Conservation (phyloP, 2,329 filamentous ascomycete genomes). For the Sclerotinia borealis region DNA sequence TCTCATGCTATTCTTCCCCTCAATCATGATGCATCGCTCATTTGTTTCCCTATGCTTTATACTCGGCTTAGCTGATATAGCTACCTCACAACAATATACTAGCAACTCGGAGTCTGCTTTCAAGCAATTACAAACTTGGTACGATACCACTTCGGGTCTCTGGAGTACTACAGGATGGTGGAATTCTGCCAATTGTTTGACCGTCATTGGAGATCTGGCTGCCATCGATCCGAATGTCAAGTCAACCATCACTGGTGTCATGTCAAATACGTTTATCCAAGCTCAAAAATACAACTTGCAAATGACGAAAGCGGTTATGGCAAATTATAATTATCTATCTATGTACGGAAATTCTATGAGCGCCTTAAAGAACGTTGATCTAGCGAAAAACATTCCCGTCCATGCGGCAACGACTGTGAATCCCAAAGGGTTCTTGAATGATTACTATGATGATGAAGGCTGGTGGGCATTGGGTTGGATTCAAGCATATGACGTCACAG, state of each 20-base stretch:
- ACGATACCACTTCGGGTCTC: slow-evolving; percentile 52
- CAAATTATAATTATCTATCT: slow-evolving; percentile 22
- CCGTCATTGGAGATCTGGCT: slow-evolving; percentile 48
- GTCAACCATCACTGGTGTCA: slow-evolving; percentile 35
- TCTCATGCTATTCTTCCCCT: background rate
- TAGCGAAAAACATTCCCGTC: background rate
- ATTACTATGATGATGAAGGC: slow-evolving; percentile 54
- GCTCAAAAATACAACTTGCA: slow-evolving; percentile 27
- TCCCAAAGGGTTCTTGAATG: slow-evolving; percentile 42
- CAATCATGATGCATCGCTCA: slow-evolving; percentile 2
- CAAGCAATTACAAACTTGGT: slow-evolving; percentile 52
- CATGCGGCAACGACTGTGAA: slow-evolving; percentile 7
- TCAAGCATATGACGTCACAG: slow-evolving; percentile 49
- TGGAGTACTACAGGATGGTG: slow-evolving; percentile 66
- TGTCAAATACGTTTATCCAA: slow-evolving; percentile 38
- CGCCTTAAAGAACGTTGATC: background rate
- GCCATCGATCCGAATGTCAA: slow-evolving; percentile 33
- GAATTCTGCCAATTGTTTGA: slow-evolving; percentile 65
- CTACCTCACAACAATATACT: slow-evolving; percentile 13
- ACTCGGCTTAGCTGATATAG: slow-evolving; percentile 4
- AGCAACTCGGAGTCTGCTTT: slow-evolving; percentile 32
- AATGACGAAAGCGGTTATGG: slow-evolving; percentile 23
- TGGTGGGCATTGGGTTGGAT: slow-evolving; percentile 61
- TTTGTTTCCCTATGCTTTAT: background rate
- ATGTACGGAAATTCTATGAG: slow-evolving; percentile 9